These are phyloP conservation scores for Brassica incana DNA, from an alignment of 345 rosid species.

Conservation along the genomic window DNA sequence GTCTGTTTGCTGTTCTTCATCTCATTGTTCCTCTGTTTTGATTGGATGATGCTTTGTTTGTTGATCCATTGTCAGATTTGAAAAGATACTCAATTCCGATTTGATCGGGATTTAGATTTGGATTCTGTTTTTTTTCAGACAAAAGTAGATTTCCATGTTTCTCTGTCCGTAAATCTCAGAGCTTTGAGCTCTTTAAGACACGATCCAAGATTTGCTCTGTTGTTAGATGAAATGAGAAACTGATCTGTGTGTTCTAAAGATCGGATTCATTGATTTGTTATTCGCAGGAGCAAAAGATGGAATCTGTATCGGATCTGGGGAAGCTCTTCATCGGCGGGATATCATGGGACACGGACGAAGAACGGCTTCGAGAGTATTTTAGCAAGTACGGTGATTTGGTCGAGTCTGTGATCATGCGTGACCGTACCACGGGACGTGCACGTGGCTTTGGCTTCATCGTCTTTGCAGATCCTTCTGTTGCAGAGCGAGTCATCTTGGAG, in stretches of 20 bases:
- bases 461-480: slow-evolving; percentile 84
- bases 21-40: no score
- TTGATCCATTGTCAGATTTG: no score
- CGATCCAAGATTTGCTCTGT: slow-evolving; percentile 11
- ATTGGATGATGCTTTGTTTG: no score
- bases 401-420: slow-evolving; percentile 97
- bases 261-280: slow-evolving; percentile 43
- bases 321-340: slow-evolving; percentile 99
- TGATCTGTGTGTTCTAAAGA: slow-evolving; percentile 26
- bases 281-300: slow-evolving; percentile 72
- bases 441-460: slow-evolving; percentile 97
- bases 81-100: slow-evolving; percentile 48
- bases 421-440: slow-evolving; percentile 92
- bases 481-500: slow-evolving; percentile 90
- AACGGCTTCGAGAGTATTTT: slow-evolving; percentile 82
- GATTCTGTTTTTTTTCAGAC: slow-evolving; percentile 48
- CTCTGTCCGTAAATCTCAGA: slow-evolving; percentile 35
- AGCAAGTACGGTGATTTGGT: slow-evolving; percentile 84
- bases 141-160: slow-evolving; percentile 48
- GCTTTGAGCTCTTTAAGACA: slow-evolving; percentile 8
- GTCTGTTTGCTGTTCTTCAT: no score
- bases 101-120: slow-evolving; percentile 51
- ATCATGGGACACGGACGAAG: slow-evolving; percentile 98
- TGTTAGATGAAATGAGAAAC: slow-evolving; percentile 24
- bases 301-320: slow-evolving; percentile 79